Evolutionary conservation across 1,139 yeast genomes (phyloP), one percentile per base, ranked within the genome.

Genomic region (Taiozyma sp.): DNA sequence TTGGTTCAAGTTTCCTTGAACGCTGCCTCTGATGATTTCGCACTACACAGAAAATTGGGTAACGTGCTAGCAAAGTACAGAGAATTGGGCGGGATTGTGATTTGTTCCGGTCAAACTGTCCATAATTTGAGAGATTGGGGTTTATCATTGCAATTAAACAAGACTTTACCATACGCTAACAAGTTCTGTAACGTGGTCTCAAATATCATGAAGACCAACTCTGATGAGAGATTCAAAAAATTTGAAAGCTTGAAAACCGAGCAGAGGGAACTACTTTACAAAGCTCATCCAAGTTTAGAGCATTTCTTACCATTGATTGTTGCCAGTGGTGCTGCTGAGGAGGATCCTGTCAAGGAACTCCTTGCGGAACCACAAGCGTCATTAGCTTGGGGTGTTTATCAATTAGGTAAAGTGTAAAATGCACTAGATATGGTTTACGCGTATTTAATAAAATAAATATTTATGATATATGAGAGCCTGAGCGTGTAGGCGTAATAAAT

Each of bases 51-150:
- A 63, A 71, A 74, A 56, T 67, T 87, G 43, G 96, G 96, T 4
- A 67, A 77, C 56, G 75, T 72, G 0, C 69, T 87, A 50, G 65
- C 76, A 32, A 68, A 72, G 45, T 78, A 83, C 57, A 74, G 91
- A 56, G 71, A 74, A 5, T 69, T 79, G 49, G 73, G 78, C 60
- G 71, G 87, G 68, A 43, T 71, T 64, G 66, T 87, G 5, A 64
- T 87, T 5, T 77, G 83, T 52, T 84, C 92, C 0, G 96, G 96
- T 3, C 84, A 86, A 87, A 73, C 88, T 8, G 95, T 87, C 16
- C 96, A 87, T 67, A 87, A 87, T 60, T 72, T 87, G 47, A 61
- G 80, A 42, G 92, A 87, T 55, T 44, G 81, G 24, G 70, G 77
- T 13, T 32, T 44, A 12, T 62, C 60, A 28, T 47, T 55, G 50